phyloP scores from a whole-genome alignment of 345 rosid genomes.

The Ailanthus altissimus region DNA sequence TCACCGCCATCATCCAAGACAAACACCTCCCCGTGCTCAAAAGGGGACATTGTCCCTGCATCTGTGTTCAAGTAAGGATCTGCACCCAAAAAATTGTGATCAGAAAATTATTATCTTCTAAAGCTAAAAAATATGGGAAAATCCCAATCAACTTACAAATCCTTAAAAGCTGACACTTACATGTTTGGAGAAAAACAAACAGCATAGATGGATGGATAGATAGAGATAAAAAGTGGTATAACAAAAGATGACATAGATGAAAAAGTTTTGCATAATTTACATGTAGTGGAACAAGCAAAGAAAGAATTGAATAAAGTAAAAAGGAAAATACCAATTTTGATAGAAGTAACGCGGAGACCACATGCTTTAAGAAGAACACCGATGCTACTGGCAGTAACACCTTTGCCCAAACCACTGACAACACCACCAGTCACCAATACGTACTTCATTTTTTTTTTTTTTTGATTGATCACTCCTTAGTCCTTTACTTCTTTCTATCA shows the following conservation, averaged over 20 bases:
- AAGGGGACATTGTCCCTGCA: constrained; percentile 93
- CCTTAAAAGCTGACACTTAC: neutral
- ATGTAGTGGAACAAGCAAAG: neutral
- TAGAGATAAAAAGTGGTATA: neutral
- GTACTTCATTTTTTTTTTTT: constrained; percentile 56
- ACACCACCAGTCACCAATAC: constrained; percentile 84
- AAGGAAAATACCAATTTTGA: constrained; percentile 56
- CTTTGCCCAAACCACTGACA: constrained; percentile 83
- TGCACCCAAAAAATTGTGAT: constrained; percentile 19
- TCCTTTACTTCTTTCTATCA: neutral
- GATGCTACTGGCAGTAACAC: constrained; percentile 85
- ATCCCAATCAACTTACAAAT: neutral
- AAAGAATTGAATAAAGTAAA: neutral
- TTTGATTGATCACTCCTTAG: too few relatives aligned
- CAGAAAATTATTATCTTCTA: neutral
- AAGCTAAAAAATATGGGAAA: neutral
- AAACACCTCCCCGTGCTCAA: constrained; percentile 89
- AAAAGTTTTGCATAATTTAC: neutral
- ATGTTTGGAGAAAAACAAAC: neutral
- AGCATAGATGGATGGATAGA: neutral
- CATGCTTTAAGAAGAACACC: constrained; percentile 80
- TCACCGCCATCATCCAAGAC: constrained; percentile 87
- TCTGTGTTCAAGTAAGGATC: constrained; percentile 86
- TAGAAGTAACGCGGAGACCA: constrained; percentile 78
- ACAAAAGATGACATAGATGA: neutral